Evolutionary conservation across 2,329 filamentous ascomycete species (phyloP).

Genomic region (Cladosporium sp.): DNA sequence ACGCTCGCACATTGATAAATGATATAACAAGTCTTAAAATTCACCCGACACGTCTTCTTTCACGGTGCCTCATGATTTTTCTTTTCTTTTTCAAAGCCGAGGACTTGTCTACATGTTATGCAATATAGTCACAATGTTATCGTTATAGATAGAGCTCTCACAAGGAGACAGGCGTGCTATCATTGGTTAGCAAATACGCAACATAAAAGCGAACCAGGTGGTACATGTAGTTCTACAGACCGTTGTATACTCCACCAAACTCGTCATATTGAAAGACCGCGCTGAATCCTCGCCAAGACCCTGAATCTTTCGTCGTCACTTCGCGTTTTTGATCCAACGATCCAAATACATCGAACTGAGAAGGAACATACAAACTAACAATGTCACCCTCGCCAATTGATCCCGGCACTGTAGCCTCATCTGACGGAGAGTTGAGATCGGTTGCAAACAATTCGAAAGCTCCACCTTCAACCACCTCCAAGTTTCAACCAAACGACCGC

Average conservation of each 20-base stretch:
- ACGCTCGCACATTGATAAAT: too few species aligned
- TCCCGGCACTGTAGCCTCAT: neutral
- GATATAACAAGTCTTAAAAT: too few species aligned
- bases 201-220: too few species aligned
- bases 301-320: constrained; percentile 9
- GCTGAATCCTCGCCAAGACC: constrained; percentile 13
- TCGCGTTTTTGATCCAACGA: neutral
- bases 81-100: too few species aligned
- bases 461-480: constrained; percentile 20
- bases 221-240: too few species aligned
- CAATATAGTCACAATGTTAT: too few species aligned
- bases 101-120: too few species aligned
- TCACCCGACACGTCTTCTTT: too few species aligned
- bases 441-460: neutral
- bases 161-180: too few species aligned
- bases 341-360: neutral
- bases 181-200: too few species aligned
- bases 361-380: neutral
- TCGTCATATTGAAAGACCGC: neutral
- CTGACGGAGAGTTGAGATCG: neutral
- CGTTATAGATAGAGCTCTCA: too few species aligned
- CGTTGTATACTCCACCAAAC: neutral
- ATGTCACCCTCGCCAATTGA: constrained; percentile 5
- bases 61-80: too few species aligned
- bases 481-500: constrained; percentile 37